Base-by-base conservation (phyloP, 2,329 filamentous ascomycete genomes). In the Sclerotinia trifoliorum region DNA sequence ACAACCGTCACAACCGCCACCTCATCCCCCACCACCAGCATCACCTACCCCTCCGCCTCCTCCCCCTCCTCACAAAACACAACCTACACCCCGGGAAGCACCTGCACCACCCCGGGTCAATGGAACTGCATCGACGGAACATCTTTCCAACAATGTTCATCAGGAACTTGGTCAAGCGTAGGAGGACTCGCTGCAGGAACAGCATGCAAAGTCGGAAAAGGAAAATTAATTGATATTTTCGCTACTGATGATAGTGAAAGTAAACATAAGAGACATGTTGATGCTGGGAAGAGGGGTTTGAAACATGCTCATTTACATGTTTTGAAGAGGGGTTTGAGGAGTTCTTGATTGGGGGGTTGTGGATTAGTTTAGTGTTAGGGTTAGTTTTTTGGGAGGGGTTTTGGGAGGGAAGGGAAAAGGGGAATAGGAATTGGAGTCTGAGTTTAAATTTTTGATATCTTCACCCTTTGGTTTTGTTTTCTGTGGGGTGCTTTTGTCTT, bases 111-210 rank as follows among this genome's bases (percentile, higher is more conserved):
- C 6, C 81, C 84, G 46, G 84, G 84, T 0, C 73, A 75, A 8
- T 86, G 82, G 82, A 85, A 84, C 78, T 86, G 84, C 70, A 76
- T 85, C 3, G 77, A 74, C 0, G 83, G 83, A 17, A 77, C 71
- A 0, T 78, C 79, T 0, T 86, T 80, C 81, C 83, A 85, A 75
- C 83, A 83, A 35, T 86, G 84, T 68, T 83, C 80, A 10, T 81
- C 79, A 3, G 83, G 84, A 17, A 32, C 69, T 0, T 86, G 84
- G 84, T 82, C 83, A 3, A 70, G 75, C 0, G 52, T 76, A 1
- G 79, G 80, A 64, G 51, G 69, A 0, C 73, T 85, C 7, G 80
- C 84, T 0, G 71, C 75, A 0, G 84, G 84, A 0, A 82, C 82
- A 0, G 70, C 65, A 0, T 86, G 84, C 74, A 71, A 73, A 0